Evolutionary conservation across 1,139 yeast species (phyloP), one percentile per base, ranked within the genome.

Genomic region (Debaryomycetaceae sp.): DNA sequence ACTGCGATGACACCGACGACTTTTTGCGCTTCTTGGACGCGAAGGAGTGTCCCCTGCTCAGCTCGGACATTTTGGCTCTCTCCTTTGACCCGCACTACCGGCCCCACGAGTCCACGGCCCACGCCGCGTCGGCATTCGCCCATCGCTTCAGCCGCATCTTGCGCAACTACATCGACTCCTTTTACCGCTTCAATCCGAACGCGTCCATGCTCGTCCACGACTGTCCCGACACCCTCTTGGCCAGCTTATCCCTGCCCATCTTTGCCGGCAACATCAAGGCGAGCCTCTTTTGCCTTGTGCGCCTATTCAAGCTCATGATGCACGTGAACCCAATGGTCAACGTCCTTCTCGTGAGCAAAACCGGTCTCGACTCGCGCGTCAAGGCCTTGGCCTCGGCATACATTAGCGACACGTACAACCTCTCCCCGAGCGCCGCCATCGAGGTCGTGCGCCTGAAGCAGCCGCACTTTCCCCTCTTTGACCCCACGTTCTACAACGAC

Each of bases 391-490:
- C 56, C 13, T 50, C 59, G 22, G 54, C 64, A 23, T 60, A 58
- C 33, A 46, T 63, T 36, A 64, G 63, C 68, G 69, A 64, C 41
- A 47, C 46, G 29, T 63, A 63, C 39, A 52, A 52, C 36, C 59
- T 51, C 36, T 56, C 62, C 37, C 43, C 58, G 22, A 47, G 41
- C 16, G 51, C 60, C 10, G 44, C 62, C 28, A 46, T 53, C 34
- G 38, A 44, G 25, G 25, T 44, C 21, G 21, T 29, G 4, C 32
- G 37, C 30, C 27, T 37, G 12, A 32, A 35, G 7, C 38, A 53
- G 11, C 48, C 52, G n/a, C 32, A 39, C 19, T 29, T 52, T 12
- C 25, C 39, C 21, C 40, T 43, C 11, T 48, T 59, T 33, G 58
- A 59, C 37, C 31, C 43, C 32, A 56, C 53, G 36, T 62, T 44